Conservation (phyloP, 2,329 filamentous ascomycete genomes). For the Ophiostoma tasmaniense region DNA sequence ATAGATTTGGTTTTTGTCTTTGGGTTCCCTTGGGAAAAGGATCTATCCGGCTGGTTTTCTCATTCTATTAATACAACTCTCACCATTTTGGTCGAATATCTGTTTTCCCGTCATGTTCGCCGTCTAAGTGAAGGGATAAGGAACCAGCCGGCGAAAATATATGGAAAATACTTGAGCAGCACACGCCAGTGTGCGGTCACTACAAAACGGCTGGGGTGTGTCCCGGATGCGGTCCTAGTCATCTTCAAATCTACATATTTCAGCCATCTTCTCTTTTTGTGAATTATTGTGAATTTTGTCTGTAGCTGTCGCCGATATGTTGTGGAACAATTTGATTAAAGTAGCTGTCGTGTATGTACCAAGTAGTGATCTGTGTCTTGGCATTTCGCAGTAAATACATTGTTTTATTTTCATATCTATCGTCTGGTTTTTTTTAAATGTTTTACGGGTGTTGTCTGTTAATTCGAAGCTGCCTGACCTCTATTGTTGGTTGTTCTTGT, state of each 20-base stretch:
- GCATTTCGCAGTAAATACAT: too few relatives aligned
- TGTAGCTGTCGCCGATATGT: not conserved
- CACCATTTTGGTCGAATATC: not conserved
- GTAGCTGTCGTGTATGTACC: not conserved
- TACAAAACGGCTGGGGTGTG: not conserved
- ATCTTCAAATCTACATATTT: conserved; percentile 5
- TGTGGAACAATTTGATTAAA: not conserved
- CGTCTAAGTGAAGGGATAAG: not conserved
- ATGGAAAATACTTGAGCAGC: conserved; percentile 2
- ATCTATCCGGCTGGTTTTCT: conserved; percentile 4
- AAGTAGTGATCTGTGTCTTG: not conserved
- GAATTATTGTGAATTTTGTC: not conserved
- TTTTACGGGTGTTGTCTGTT: too few relatives aligned
- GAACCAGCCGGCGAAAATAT: not conserved
- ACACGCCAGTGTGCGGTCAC: conserved; percentile 3
- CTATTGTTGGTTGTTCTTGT: too few relatives aligned
- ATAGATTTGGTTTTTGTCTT: conserved; percentile 2
- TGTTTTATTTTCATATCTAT: too few relatives aligned
- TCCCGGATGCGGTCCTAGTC: not conserved
- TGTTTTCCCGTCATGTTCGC: not conserved
- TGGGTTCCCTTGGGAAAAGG: conserved; percentile 3
- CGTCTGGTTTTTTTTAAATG: too few relatives aligned
- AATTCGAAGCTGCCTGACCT: too few relatives aligned
- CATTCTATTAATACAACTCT: conserved; percentile 4
- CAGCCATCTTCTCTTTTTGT: not conserved